Base-by-base conservation (phyloP, 1,284 basidiomycete species). In the Crucibulum parvulum region DNA sequence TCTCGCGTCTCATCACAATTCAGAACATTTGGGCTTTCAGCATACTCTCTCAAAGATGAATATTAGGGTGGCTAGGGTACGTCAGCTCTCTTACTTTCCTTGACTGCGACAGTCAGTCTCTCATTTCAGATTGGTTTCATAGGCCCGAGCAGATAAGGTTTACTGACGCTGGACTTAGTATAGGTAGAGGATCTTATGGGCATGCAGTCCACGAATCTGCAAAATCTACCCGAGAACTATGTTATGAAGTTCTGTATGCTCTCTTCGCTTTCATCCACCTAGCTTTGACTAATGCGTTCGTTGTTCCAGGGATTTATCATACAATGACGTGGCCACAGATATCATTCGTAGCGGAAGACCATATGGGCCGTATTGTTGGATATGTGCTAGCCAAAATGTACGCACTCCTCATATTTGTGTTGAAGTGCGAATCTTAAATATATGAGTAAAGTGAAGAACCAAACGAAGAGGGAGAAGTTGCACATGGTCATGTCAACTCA, bases 351-450 rank as follows among this genome's bases (percentile, higher is more conserved):
- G 96, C 96, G 0, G 95, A 97, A 71, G 94, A 97, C 70, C 86
- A 89, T 61, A 90, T 90, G 69, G 95, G 96, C 0, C 84, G 93
- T 53, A 90, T 98, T 51, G 95, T 99, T 1, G 96, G 96, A 24
- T 98, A 98, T 75, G 96, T 98, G 31, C 79, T 98, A 10, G 95
- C 94, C 0, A 97, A 97, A 75, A 96, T 98, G 96, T 94, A 75
- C 60, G 81, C 76, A 35, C 34, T 60, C 51, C 15, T 36, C 55
- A 18, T 43, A 48, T 56, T 47, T 36, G 52, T 36, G 10, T 9
- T 60, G 46, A 55, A 50, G 63, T 57, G 15, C 24, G 55, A 13
- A 24, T 38, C n/a, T 24, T 59, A 51, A 38, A 55, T 57, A 53
- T 24, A 56, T 58, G 56, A 55, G 55, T 54, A 69, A 67, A 38